Conservation (phyloP, 805 yeast species). For the Tetrapisispora namnaoensis region DNA sequence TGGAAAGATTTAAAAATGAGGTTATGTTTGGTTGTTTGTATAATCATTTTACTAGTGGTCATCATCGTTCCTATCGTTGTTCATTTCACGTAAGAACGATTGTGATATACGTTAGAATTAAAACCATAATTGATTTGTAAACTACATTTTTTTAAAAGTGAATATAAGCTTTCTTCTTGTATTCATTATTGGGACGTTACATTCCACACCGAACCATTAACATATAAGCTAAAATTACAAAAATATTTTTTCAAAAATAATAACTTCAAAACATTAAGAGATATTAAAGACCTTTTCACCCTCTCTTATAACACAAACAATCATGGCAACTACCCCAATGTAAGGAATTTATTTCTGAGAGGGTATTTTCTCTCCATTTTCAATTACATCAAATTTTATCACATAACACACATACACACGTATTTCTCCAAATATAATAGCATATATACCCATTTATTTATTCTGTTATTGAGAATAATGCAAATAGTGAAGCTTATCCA, state of each 20-base stretch:
- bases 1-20: constrained; percentile 96
- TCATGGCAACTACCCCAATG: neutral
- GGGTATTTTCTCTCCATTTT: neutral
- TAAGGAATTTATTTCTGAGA: neutral
- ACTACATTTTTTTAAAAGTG: neutral
- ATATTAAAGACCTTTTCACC: neutral
- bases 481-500: neutral
- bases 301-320: neutral
- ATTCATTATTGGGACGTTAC: too few relatives aligned
- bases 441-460: neutral
- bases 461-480: too few relatives aligned
- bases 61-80: constrained; percentile 87
- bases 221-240: neutral
- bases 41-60: constrained; percentile 72
- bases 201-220: neutral
- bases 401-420: neutral
- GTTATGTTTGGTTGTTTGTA: constrained; percentile 70
- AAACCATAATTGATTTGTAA: neutral
- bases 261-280: neutral
- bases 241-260: too few relatives aligned
- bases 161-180: too few relatives aligned
- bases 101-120: neutral
- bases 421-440: neutral
- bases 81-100: constrained; percentile 46
- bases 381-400: neutral